Evolutionary conservation across 2,329 filamentous ascomycete species (phyloP).

Genomic region (Didymella exigua): DNA sequence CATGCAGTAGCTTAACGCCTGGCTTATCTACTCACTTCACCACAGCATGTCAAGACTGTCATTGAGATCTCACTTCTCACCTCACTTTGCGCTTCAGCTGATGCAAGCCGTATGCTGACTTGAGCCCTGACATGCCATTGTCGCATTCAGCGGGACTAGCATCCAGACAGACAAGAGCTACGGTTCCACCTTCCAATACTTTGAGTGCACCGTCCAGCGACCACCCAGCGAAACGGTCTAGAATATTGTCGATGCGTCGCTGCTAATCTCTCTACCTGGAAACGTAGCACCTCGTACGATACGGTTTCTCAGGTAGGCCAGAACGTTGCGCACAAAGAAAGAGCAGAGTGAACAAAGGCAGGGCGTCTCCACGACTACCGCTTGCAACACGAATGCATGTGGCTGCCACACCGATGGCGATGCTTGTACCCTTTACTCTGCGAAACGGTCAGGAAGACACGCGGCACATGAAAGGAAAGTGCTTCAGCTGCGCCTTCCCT

Average conservation of each 20-base stretch:
- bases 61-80: constrained; percentile 2
- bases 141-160: constrained; percentile 2
- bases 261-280: not conserved
- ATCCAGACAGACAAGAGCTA: not conserved
- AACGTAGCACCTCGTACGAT: not conserved
- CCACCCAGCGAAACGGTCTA: constrained; percentile 6
- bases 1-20: constrained; percentile 29
- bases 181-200: constrained; percentile 12
- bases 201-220: constrained; percentile 9
- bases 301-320: not conserved
- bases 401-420: constrained; percentile 10
- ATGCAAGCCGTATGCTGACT: not conserved
- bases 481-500: not conserved
- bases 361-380: not conserved
- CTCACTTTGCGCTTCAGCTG: not conserved
- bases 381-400: constrained; percentile 12
- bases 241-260: not conserved
- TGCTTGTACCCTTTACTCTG: constrained; percentile 1
- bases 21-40: constrained; percentile 17
- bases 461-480: not conserved
- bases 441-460: not conserved
- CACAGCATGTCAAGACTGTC: not conserved
- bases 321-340: not conserved
- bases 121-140: not conserved
- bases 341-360: constrained; percentile 2